These are phyloP conservation scores for Clitopilus hobsonii DNA, from an alignment of 768 basidiomycete genomes.

Conservation along the genomic window DNA sequence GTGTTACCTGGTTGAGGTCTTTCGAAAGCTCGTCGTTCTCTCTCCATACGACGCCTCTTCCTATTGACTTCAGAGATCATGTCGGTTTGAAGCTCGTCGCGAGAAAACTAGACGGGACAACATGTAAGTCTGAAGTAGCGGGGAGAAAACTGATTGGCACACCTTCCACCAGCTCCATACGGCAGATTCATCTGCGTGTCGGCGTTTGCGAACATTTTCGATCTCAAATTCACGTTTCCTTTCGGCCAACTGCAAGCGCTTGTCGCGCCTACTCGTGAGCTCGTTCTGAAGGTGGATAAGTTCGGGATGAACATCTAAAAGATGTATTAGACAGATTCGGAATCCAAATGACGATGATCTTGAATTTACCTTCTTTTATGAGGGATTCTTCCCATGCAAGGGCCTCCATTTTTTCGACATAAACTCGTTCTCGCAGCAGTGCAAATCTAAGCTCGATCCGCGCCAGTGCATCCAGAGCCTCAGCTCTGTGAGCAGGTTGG, in stretches of 20 bases:
- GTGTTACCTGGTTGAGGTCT: slow-evolving; percentile 71
- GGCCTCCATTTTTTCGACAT: slow-evolving; percentile 92
- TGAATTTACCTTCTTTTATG: slow-evolving; percentile 58
- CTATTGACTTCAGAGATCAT: slow-evolving; percentile 89
- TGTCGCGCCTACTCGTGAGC: slow-evolving; percentile 72
- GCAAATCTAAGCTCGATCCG: slow-evolving; percentile 94
- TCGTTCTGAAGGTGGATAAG: slow-evolving; percentile 77
- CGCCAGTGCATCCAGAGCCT: slow-evolving; percentile 85
- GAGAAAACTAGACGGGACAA: slow-evolving; percentile 46
- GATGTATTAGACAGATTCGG: not conserved
- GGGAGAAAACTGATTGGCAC: too few relatives aligned
- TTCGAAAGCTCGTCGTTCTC: slow-evolving; percentile 77
- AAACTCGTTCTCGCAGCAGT: slow-evolving; percentile 76
- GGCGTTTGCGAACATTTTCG: slow-evolving; percentile 53
- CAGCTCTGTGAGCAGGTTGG: slow-evolving; percentile 77
- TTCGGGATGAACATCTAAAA: slow-evolving; percentile 79
- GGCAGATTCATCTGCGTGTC: slow-evolving; percentile 65
- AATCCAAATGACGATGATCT: not conserved
- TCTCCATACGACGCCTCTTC: slow-evolving; percentile 79
- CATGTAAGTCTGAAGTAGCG: slow-evolving; percentile 2
- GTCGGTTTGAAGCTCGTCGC: slow-evolving; percentile 77
- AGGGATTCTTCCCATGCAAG: slow-evolving; percentile 85
- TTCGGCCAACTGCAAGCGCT: slow-evolving; percentile 77
- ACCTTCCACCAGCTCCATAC: slow-evolving; percentile 95
- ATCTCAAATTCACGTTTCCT: slow-evolving; percentile 68